These are phyloP conservation scores for Daldinia caldariorum DNA, from an alignment of 495 filamentous ascomycete genomes.

Conservation along the genomic window DNA sequence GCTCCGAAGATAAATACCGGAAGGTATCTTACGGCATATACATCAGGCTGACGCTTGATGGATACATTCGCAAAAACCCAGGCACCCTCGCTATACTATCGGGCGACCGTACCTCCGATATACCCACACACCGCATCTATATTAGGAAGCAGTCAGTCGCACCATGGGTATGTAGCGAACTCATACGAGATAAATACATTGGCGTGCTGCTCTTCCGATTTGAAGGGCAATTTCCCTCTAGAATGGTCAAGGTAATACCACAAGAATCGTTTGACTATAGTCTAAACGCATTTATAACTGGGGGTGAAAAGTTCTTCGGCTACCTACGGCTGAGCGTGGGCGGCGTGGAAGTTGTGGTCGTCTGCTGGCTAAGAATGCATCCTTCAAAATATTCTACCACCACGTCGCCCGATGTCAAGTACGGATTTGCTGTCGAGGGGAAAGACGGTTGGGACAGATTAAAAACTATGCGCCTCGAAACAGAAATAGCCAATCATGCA, in stretches of 20 bases:
- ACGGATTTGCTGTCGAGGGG: constrained; percentile 9
- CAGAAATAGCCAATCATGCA: constrained; percentile 11
- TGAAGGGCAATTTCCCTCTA: neutral
- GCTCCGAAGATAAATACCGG: neutral
- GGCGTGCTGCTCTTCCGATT: constrained; percentile 20
- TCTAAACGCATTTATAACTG: constrained; percentile 13
- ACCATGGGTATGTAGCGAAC: neutral
- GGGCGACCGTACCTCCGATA: neutral
- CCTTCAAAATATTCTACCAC: neutral
- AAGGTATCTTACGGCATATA: constrained; percentile 17
- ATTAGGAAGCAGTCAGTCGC: constrained; percentile 11
- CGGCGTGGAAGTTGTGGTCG: constrained; percentile 4
- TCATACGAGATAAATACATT: constrained; percentile 2
- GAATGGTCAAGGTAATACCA: constrained; percentile 17
- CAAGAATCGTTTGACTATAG: constrained; percentile 21
- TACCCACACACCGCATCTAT: constrained; percentile 26
- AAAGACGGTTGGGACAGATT: constrained; percentile 22
- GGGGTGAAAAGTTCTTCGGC: constrained; percentile 19
- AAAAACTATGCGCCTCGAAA: constrained; percentile 15
- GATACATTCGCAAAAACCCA: constrained; percentile 25
- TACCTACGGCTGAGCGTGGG: constrained; percentile 8
- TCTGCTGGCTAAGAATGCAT: constrained; percentile 22
- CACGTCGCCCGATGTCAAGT: neutral
- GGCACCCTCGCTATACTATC: constrained; percentile 8
- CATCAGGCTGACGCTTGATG: constrained; percentile 12